These are phyloP conservation scores for Alternaria consortialis DNA, from an alignment of 2,329 filamentous ascomycete genomes.

Conservation along the genomic window DNA sequence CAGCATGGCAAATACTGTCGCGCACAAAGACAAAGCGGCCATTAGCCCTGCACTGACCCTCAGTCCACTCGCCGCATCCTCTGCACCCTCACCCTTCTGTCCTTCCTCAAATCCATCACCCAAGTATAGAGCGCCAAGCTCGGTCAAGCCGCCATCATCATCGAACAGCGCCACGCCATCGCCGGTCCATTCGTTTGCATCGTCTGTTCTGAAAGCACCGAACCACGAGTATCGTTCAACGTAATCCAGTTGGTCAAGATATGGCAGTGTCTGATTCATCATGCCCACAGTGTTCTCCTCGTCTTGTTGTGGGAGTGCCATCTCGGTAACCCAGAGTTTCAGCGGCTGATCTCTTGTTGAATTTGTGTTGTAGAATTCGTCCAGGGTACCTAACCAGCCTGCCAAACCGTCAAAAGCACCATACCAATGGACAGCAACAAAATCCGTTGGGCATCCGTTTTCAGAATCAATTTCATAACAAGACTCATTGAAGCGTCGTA, in stretches of 20 bases:
- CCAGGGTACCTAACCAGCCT: constrained; percentile 70
- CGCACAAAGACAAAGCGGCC: constrained; percentile 10
- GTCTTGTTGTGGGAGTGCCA: constrained; percentile 67
- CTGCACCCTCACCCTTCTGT: constrained; percentile 41
- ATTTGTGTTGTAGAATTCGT: constrained; percentile 61
- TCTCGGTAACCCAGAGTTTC: constrained; percentile 80
- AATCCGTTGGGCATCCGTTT: constrained; percentile 60
- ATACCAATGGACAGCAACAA: constrained; percentile 64
- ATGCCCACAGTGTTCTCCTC: constrained; percentile 69
- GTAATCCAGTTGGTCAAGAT: constrained; percentile 69
- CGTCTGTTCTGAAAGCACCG: constrained; percentile 43
- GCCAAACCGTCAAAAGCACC: constrained; percentile 74
- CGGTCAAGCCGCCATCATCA: constrained; percentile 42
- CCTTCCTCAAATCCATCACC: constrained; percentile 41
- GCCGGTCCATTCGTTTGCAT: constrained; percentile 50
- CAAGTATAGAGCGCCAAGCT: constrained; percentile 46
- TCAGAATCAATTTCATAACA: constrained; percentile 54
- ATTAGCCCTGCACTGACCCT: constrained; percentile 20
- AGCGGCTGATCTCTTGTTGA: constrained; percentile 53
- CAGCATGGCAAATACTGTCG: constrained; percentile 9
- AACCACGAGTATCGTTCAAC: constrained; percentile 52
- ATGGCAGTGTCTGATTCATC: constrained; percentile 73
- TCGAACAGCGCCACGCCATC: constrained; percentile 47
- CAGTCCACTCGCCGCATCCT: constrained; percentile 20
- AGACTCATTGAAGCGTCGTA: constrained; percentile 70